Percentiles rank a stretch among this genome's conserved stretches.
phyloP scores from a whole-genome alignment of 1,284 basidiomycete species.

The Trametes sp. region DNA sequence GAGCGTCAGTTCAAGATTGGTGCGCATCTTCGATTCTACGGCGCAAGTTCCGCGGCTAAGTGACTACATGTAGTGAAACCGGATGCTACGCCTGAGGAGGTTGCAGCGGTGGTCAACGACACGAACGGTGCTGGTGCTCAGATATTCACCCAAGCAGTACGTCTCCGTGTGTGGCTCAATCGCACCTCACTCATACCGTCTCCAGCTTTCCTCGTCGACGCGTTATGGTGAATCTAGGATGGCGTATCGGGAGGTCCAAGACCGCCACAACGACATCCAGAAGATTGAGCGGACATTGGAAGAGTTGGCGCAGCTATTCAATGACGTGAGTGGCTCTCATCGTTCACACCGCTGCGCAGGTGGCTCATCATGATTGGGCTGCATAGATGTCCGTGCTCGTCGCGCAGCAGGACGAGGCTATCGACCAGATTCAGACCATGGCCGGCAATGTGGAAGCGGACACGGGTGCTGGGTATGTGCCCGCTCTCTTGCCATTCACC shows the following conservation, averaged over 20 bases:
- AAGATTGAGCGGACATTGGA: constrained; percentile 88
- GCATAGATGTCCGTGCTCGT: constrained; percentile 80
- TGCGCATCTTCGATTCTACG: constrained; percentile 45
- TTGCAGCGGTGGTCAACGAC: constrained; percentile 78
- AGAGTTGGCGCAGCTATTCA: constrained; percentile 90
- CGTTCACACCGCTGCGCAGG: constrained; percentile 1
- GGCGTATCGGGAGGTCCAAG: constrained; percentile 91
- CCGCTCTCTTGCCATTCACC: neutral
- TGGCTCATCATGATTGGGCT: neutral
- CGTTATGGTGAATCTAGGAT: constrained; percentile 86
- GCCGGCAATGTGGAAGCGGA: constrained; percentile 72
- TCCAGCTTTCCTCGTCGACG: constrained; percentile 72
- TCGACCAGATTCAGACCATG: constrained; percentile 68
- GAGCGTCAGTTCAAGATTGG: constrained; percentile 92
- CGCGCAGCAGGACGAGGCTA: constrained; percentile 80
- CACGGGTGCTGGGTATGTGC: constrained; percentile 73
- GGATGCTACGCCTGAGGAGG: constrained; percentile 86
- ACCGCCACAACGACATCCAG: constrained; percentile 88
- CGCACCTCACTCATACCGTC: neutral
- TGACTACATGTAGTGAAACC: no score
- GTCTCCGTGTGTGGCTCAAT: constrained; percentile 35
- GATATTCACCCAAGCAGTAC: constrained; percentile 89
- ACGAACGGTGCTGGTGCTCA: constrained; percentile 67
- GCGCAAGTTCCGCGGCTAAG: no score
- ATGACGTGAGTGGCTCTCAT: constrained; percentile 59